Evolutionary conservation across 768 basidiomycete species (phyloP).

Genomic region (Termitomyces sp.): DNA sequence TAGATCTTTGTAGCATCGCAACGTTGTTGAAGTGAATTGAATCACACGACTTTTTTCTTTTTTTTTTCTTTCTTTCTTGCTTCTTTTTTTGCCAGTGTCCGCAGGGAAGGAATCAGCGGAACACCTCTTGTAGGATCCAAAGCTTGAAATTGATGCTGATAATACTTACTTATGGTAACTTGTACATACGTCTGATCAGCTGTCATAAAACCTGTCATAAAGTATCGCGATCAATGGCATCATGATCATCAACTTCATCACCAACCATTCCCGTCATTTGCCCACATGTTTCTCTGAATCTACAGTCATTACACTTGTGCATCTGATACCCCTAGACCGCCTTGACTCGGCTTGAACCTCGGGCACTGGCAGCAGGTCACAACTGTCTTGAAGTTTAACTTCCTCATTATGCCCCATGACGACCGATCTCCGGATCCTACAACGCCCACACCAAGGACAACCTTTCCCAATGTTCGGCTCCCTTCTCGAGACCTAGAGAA

Average conservation of each 20-base stretch:
- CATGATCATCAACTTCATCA: neutral
- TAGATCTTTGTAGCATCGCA: neutral
- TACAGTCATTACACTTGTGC: neutral
- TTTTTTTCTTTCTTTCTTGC: too few species aligned
- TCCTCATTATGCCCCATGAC: conserved; percentile 9
- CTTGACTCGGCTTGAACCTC: neutral
- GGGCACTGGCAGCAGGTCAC: neutral
- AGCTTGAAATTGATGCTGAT: too few species aligned
- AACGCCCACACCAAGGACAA: conserved; percentile 7
- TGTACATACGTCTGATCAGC: too few species aligned
- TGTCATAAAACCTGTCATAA: neutral
- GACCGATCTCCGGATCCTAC: conserved; percentile 2
- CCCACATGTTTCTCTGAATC: neutral
- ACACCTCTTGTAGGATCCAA: too few species aligned
- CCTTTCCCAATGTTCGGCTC: neutral
- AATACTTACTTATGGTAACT: too few species aligned
- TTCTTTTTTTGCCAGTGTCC: neutral
- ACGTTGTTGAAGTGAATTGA: too few species aligned
- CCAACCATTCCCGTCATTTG: neutral
- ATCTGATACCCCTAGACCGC: neutral
- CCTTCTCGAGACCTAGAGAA: neutral
- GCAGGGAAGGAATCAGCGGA: neutral
- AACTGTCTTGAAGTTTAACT: neutral
- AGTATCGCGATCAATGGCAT: neutral
- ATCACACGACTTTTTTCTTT: too few species aligned